A percentile compares a stretch with the other conserved stretches of the same genome.
These are phyloP conservation scores for Agarophyton chilense DNA, from an alignment of 23 red algal species.

Conservation along the genomic window DNA sequence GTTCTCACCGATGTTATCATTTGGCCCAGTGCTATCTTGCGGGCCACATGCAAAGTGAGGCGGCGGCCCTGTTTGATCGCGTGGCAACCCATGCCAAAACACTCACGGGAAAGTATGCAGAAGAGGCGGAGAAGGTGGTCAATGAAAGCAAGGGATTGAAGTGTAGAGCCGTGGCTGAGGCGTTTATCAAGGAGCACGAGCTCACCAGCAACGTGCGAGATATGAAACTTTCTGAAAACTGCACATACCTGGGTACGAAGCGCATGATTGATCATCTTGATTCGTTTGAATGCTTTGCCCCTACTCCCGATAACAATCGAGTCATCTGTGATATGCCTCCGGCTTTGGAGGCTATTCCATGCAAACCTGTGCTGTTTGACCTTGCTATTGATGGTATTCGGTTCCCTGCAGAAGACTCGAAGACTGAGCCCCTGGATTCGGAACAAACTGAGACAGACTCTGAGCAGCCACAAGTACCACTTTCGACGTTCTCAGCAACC, in stretches of 20 bases:
- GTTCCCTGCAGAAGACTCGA: slow-evolving; percentile 37
- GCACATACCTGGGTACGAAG: neutral
- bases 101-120: slow-evolving; percentile 42
- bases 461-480: neutral
- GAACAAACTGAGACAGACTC: neutral
- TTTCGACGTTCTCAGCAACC: slow-evolving; percentile 2
- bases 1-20: slow-evolving; percentile 66
- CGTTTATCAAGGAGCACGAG: slow-evolving; percentile 14
- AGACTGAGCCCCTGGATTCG: neutral
- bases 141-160: slow-evolving; percentile 44
- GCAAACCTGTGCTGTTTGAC: slow-evolving; percentile 85
- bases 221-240: slow-evolving; percentile 8
- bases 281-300: slow-evolving; percentile 42
- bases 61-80: slow-evolving; percentile 63
- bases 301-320: slow-evolving; percentile 1
- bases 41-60: slow-evolving; percentile 41
- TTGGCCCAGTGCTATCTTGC: slow-evolving; percentile 69
- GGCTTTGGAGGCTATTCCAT: slow-evolving; percentile 63
- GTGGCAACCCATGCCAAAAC: slow-evolving; percentile 44
- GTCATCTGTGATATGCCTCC: slow-evolving; percentile 80
- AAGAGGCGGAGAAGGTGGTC: slow-evolving; percentile 38
- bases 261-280: slow-evolving; percentile 72
- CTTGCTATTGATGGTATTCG: slow-evolving; percentile 72
- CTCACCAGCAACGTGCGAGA: slow-evolving; percentile 3
- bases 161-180: slow-evolving; percentile 22